phyloP scores from a whole-genome alignment of 139 green algal species.

The Edaphochlamys debaryana region DNA sequence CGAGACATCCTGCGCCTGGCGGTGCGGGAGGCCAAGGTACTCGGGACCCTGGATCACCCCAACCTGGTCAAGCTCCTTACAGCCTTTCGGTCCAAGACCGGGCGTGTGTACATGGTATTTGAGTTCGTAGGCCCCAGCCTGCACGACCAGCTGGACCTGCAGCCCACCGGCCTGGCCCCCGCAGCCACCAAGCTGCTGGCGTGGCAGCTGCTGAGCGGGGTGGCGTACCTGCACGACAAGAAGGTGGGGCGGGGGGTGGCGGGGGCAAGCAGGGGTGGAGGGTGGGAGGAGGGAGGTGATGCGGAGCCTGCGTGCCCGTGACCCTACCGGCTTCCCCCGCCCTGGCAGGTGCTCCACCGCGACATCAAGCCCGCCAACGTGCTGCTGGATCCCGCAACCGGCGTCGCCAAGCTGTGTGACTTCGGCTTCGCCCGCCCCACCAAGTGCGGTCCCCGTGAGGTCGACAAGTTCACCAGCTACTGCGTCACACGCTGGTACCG shows the following conservation, averaged over 20 bases:
- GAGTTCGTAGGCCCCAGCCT: slow-evolving; percentile 40
- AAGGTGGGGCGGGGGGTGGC: slow-evolving; percentile 17
- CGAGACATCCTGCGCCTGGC: slow-evolving; percentile 42
- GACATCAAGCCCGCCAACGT: slow-evolving; percentile 90
- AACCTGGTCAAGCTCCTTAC: slow-evolving; percentile 44
- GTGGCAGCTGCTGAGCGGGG: slow-evolving; percentile 50
- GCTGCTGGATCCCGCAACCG: slow-evolving; percentile 52
- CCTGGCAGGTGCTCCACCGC: slow-evolving; percentile 10
- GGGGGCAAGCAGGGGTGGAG: too few relatives aligned
- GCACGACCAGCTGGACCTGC: slow-evolving; percentile 25
- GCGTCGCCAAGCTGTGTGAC: slow-evolving; percentile 80
- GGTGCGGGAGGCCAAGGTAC: slow-evolving; percentile 26
- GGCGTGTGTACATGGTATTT: slow-evolving; percentile 46
- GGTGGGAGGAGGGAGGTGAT: too few relatives aligned
- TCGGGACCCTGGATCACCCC: slow-evolving; percentile 23
- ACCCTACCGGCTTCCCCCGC: too few relatives aligned
- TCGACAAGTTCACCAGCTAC: slow-evolving; percentile 63
- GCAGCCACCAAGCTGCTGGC: slow-evolving; percentile 39
- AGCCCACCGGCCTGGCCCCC: slow-evolving; percentile 15
- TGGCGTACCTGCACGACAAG: slow-evolving; percentile 34
- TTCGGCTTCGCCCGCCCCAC: slow-evolving; percentile 82
- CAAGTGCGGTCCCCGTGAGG: slow-evolving; percentile 14
- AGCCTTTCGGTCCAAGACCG: slow-evolving; percentile 40
- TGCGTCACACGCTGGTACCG: slow-evolving; percentile 79
- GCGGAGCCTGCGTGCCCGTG: too few relatives aligned